Conservation (phyloP, 495 filamentous ascomycete species). For the Aspergillus carlsbadensis region DNA sequence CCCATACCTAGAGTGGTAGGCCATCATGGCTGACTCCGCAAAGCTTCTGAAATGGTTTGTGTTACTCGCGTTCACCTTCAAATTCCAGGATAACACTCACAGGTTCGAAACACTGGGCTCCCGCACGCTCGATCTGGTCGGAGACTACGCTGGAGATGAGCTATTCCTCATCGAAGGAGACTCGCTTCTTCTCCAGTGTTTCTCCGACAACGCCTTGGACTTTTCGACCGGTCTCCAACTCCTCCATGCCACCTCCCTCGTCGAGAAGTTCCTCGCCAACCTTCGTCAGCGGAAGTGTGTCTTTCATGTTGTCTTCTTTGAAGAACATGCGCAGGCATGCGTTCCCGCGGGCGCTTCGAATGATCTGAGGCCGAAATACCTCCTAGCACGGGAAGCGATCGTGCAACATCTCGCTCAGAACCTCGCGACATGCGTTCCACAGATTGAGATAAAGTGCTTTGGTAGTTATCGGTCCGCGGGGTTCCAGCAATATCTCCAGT, state of each 20-base stretch:
- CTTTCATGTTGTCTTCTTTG: conserved; percentile 70
- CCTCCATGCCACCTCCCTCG: conserved; percentile 65
- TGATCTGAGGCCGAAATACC: conserved; percentile 45
- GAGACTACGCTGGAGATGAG: conserved; percentile 73
- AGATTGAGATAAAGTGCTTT: conserved; percentile 47
- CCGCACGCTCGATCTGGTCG: conserved; percentile 37
- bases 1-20: too few relatives aligned
- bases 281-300: conserved; percentile 61
- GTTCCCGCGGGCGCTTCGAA: conserved; percentile 7
- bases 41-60: background rate
- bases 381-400: conserved; percentile 59
- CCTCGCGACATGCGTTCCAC: conserved; percentile 24
- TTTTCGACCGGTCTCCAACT: conserved; percentile 67
- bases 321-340: conserved; percentile 26
- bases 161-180: conserved; percentile 74
- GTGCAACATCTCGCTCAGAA: conserved; percentile 57
- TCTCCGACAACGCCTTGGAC: conserved; percentile 59
- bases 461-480: conserved; percentile 35
- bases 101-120: conserved; percentile 23
- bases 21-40: background rate
- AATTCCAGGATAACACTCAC: background rate
- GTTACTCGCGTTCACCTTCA: background rate
- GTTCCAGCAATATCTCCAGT: conserved; percentile 54
- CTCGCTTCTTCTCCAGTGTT: conserved; percentile 61
- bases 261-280: conserved; percentile 61